Evolutionary conservation across 495 filamentous ascomycete species (phyloP).

Genomic region (Neurospora sp.): DNA sequence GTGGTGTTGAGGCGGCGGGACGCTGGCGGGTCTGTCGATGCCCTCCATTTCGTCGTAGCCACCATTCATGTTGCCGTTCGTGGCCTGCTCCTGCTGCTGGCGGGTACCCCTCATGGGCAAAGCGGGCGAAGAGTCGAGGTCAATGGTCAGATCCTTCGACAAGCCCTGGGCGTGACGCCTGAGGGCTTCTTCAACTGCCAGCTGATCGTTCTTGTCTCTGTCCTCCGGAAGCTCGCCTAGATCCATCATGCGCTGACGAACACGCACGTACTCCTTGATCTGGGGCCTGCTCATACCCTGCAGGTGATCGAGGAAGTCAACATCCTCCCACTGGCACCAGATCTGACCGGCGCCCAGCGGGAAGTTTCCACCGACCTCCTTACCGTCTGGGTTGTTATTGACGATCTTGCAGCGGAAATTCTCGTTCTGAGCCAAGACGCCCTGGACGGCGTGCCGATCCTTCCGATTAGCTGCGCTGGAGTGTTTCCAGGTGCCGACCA

Average conservation of each 20-base stretch:
- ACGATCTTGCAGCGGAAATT: conserved; percentile 45
- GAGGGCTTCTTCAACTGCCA: conserved; percentile 38
- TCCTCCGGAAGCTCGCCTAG: conserved; percentile 33
- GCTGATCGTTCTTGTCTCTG: conserved; percentile 34
- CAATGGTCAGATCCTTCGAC: conserved; percentile 1
- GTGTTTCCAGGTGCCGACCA: conserved; percentile 40
- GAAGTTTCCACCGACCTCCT: conserved; percentile 37
- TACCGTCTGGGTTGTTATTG: conserved; percentile 39
- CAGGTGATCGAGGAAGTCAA: conserved; percentile 38
- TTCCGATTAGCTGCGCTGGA: conserved; percentile 25
- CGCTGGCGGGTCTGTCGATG: conserved; percentile 2
- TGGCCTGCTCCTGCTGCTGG: background rate
- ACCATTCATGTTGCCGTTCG: conserved; percentile 2
- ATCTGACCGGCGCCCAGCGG: conserved; percentile 40
- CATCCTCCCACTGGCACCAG: conserved; percentile 47
- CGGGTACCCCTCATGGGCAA: conserved; percentile 13
- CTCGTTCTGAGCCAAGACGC: conserved; percentile 41
- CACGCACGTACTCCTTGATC: conserved; percentile 44
- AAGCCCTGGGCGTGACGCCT: conserved; percentile 25
- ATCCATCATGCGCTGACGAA: conserved; percentile 40
- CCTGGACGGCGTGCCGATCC: conserved; percentile 43
- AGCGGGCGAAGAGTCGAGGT: conserved; percentile 1
- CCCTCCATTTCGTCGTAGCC: conserved; percentile 8
- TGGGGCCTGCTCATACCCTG: conserved; percentile 32
- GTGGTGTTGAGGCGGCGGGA: conserved; percentile 2